Evolutionary conservation across 352 stramenopile genomes (phyloP).

Genomic region (Pythium grandisporangium): DNA sequence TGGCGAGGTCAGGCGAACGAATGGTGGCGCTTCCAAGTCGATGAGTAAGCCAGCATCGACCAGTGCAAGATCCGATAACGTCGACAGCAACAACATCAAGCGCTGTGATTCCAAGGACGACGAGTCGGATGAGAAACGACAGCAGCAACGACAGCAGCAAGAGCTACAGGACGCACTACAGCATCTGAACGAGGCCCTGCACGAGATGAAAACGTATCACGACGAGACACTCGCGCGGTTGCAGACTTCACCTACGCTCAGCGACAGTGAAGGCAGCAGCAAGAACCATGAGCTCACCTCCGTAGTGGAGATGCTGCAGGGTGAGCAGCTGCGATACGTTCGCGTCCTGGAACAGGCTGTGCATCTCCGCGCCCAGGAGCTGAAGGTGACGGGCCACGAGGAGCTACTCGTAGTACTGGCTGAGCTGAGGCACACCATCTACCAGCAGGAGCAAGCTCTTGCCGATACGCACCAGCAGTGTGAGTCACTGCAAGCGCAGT

Average conservation of each 20-base stretch:
- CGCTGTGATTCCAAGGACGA: no score
- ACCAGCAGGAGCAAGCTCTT: constrained; percentile 55
- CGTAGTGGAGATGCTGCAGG: neutral
- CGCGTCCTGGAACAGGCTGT: constrained; percentile 70
- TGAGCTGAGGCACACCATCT: constrained; percentile 71
- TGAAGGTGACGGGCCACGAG: constrained; percentile 61
- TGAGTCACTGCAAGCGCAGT: no score
- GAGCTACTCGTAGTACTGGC: constrained; percentile 67
- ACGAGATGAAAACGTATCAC: constrained; percentile 29
- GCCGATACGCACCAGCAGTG: constrained; percentile 11
- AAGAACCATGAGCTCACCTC: neutral
- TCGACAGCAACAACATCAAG: no score
- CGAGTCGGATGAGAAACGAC: constrained; percentile 10
- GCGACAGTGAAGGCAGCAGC: constrained; percentile 10
- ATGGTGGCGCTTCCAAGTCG: constrained; percentile 17
- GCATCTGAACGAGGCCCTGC: constrained; percentile 24
- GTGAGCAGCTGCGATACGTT: constrained; percentile 61
- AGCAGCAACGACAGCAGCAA: no score
- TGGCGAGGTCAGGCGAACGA: constrained; percentile 16
- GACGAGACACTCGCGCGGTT: no score
- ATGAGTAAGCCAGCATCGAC: constrained; percentile 6
- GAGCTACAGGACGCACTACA: constrained; percentile 21
- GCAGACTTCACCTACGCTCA: no score
- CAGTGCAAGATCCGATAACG: constrained; percentile 3
- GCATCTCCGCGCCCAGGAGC: constrained; percentile 58